Evolutionary conservation across 2,329 filamentous ascomycete species (phyloP).

Genomic region (Parafenestella ontariensis): DNA sequence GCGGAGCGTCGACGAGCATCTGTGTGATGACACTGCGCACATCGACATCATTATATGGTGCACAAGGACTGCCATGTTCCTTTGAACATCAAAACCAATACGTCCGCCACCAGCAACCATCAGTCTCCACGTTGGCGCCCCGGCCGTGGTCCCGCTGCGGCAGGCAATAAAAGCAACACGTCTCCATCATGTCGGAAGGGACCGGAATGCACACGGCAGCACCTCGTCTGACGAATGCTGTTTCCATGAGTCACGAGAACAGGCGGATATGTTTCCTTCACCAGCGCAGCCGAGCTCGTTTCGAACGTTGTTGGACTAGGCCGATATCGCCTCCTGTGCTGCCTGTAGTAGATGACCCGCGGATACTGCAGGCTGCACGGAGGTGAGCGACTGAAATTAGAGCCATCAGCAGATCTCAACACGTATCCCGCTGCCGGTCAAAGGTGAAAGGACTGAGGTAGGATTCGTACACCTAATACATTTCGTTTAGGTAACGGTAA

Average conservation of each 20-base stretch:
- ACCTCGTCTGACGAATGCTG: constrained; percentile 19
- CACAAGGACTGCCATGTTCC: not conserved
- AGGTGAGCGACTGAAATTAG: not conserved
- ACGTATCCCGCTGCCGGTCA: constrained; percentile 12
- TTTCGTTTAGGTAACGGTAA: constrained; percentile 10
- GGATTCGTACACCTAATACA: constrained; percentile 26
- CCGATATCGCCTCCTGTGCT: not conserved
- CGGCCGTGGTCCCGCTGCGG: constrained; percentile 18
- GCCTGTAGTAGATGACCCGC: not conserved
- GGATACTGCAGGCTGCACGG: not conserved
- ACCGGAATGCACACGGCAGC: constrained; percentile 31
- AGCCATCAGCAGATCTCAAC: constrained; percentile 18
- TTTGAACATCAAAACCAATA: constrained; percentile 1
- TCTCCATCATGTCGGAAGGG: constrained; percentile 33
- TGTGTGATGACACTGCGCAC: constrained; percentile 19
- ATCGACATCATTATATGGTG: constrained; percentile 25
- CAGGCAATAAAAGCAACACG: constrained; percentile 13
- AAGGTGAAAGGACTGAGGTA: constrained; percentile 3
- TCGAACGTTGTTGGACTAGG: not conserved
- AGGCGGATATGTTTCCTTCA: constrained; percentile 28
- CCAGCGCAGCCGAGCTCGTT: constrained; percentile 2
- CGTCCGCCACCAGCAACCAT: constrained; percentile 5
- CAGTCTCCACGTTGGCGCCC: constrained; percentile 3
- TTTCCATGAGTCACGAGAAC: constrained; percentile 49
- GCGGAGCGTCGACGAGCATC: constrained; percentile 26